Conservation (phyloP, 352 stramenopile genomes). For the Pythium angustatum region DNA sequence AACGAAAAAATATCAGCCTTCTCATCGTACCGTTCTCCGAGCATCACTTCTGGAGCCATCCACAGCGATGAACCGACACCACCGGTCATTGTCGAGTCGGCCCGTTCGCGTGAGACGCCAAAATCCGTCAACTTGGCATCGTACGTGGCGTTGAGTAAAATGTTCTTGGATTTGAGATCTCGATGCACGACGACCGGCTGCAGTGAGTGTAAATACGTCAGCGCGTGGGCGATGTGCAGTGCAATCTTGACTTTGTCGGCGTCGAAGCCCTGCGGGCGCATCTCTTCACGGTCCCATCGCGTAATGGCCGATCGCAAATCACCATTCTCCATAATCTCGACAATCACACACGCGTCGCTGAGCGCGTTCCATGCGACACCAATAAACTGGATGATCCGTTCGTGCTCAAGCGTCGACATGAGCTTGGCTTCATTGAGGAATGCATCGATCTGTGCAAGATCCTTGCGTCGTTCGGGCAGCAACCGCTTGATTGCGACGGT, state of each 20-base stretch:
- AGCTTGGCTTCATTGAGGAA: conserved; percentile 47
- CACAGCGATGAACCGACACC: conserved; percentile 3
- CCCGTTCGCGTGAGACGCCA: conserved; percentile 8
- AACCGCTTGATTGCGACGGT: conserved; percentile 47
- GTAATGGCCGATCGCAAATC: conserved; percentile 31
- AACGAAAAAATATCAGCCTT: conserved; percentile 11
- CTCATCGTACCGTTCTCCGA: conserved; percentile 5
- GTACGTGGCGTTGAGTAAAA: neutral
- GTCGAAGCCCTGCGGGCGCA: conserved; percentile 40
- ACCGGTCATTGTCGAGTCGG: conserved; percentile 7
- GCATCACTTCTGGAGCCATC: conserved; percentile 14
- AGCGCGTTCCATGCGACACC: conserved; percentile 50
- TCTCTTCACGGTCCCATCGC: conserved; percentile 36
- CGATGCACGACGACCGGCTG: conserved; percentile 9
- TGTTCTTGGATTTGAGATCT: conserved; percentile 16
- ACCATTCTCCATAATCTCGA: conserved; percentile 31
- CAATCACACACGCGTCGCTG: conserved; percentile 39
- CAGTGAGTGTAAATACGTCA: conserved; percentile 10
- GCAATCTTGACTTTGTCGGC: conserved; percentile 9
- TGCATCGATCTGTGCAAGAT: conserved; percentile 32
- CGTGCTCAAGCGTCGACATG: conserved; percentile 41
- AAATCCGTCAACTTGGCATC: conserved; percentile 12
- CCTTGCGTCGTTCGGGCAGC: conserved; percentile 23
- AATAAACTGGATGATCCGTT: conserved; percentile 47
- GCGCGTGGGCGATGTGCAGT: conserved; percentile 6